These are phyloP conservation scores for Handroanthus guayacan DNA, from an alignment of 257 asterid genomes.

Conservation along the genomic window DNA sequence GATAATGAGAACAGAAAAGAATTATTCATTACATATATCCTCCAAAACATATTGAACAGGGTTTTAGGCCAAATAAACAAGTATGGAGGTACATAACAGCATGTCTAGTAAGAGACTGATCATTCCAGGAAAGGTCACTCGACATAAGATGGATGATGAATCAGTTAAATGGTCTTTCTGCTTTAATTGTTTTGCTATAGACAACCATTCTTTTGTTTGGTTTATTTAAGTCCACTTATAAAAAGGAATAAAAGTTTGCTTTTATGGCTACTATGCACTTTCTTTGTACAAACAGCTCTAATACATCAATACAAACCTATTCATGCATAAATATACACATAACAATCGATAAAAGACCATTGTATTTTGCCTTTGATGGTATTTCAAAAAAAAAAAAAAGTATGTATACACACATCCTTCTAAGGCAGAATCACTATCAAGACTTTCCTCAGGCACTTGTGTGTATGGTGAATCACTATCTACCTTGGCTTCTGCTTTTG, in stretches of 20 bases:
- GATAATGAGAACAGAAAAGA: constrained; percentile 22
- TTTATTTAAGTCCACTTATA: background rate
- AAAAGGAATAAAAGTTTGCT: background rate
- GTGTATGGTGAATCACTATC: background rate
- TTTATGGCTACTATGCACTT: background rate
- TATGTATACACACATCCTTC: background rate
- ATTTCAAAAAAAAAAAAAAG: background rate
- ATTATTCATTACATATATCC: background rate
- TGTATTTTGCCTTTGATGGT: background rate
- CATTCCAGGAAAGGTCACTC: constrained; percentile 11
- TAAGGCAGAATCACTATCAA: background rate
- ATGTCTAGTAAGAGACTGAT: background rate
- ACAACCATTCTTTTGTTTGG: background rate
- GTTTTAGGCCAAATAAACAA: constrained; percentile 26
- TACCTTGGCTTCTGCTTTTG: background rate
- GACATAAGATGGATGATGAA: background rate
- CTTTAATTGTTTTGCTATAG: background rate
- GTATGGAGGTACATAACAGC: constrained; percentile 7
- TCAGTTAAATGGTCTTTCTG: constrained; percentile 1
- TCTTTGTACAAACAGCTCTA: background rate
- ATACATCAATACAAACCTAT: background rate
- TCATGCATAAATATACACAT: no score
- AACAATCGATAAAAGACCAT: background rate
- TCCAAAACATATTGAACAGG: background rate
- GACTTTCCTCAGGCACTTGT: background rate